Evolutionary conservation across 2,329 filamentous ascomycete species (phyloP), one percentile per base, ranked within the genome.

Genomic region (Aspergillus pseudotamarii): DNA sequence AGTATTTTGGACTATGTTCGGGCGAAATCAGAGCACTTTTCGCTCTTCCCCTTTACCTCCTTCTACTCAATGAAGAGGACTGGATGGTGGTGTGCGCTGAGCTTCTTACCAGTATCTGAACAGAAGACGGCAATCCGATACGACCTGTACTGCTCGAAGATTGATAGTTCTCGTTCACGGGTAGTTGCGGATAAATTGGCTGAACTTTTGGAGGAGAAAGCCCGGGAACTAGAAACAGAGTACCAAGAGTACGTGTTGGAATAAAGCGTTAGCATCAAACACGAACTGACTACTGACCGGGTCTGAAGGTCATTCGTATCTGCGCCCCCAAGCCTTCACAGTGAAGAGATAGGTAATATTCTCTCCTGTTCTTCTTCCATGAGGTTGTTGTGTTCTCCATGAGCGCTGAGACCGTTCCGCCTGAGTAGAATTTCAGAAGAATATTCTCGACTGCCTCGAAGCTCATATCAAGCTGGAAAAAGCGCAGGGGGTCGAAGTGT

Each of bases 111-210:
- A 1, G 58, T 64, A 0, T 72, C 72, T 1, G 70, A 71, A 48
- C 61, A 58, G 6, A 72, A 55, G 38, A 75, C 74, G 0, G 56
- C 66, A 1, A 48, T 78, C n/a, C 72, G 75, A 57, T 76, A 72
- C 53, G 76, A 78, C 41, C 26, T 77, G 2, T 76, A 75, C 48
- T 41, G 61, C 4, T 30, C 3, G 51, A 8, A 64, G 58, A 11
- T 50, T 14, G 36, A 34, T 4, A 2, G 28, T 63, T 9, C 54
- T 34, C 3, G 12, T 3, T 41, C 28, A 4, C 28, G 6, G 28
- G 19, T 36, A 1, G 34, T 56, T 4, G 30, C 55, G 11, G 36
- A 58, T 9, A 38, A 21, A 4, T 14, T 71, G 2, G 43, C 55
- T 8, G 57, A 28, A 16, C 21, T 55, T 0, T 19, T 71, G 0